Evolutionary conservation across 2,329 filamentous ascomycete species (phyloP), one percentile per base, ranked within the genome.

Genomic region (Fusarium veterinarium): DNA sequence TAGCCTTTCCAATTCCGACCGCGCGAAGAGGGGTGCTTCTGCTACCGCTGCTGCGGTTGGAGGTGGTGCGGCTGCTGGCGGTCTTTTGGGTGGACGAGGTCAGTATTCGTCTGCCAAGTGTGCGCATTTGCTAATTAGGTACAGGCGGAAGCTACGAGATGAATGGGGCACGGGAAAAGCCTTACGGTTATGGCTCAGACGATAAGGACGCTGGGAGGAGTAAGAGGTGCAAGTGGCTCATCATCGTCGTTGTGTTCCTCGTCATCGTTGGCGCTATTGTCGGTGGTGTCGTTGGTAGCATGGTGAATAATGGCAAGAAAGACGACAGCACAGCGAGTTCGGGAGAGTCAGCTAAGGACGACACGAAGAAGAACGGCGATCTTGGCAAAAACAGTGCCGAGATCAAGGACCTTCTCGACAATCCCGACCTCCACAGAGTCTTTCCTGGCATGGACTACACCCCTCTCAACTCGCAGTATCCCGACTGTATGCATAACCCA

Each of bases 381-480:
- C 88, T 97, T 11, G 83, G 87, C 81, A 91, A 91, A 80, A 84
- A 95, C 80, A 97, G 94, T 13, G 75, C 83, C 3, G 93, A 97
- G 82, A 97, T 98, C 83, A 88, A 97, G 84, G 86, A 86, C 7
- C 86, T 98, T 19, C 86, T 98, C 85, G 91, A 93, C 84, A 97
- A 97, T 81, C 80, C 86, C 0, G 84, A 95, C 71, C 87, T 98
- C 30, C 94, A 97, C 87, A 97, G 94, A 81, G 94, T 98, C 5
- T 98, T 98, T 81, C 93, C 95, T 0, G 95, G 95, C 31, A 93
- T 98, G 83, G 95, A 98, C 82, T 98, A 98, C 80, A 98, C 95
- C 0, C 95, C 95, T 0, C 89, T 96, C 81, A 95, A 97, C 79
- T 91, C 94, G 0, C 95, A 98, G 81, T 98, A 95, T 76, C 95